Conservation (phyloP, 2,329 filamentous ascomycete species). For the Penicillium sp. region DNA sequence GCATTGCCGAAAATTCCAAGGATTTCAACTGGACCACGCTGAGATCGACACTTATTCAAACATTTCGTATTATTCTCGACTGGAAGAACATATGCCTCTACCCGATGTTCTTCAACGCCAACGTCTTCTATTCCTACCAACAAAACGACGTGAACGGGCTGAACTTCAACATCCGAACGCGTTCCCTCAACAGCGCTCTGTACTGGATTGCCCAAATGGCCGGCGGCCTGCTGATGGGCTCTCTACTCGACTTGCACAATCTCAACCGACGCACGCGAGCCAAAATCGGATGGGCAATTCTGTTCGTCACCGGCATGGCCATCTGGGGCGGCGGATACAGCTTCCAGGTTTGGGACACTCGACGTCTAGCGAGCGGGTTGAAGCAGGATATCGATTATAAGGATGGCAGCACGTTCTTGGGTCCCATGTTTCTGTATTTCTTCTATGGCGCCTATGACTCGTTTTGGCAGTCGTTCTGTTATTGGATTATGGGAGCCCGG, state of each 20-base stretch:
- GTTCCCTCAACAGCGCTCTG: constrained; percentile 48
- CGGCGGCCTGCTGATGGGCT: constrained; percentile 41
- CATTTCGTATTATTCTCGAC: constrained; percentile 21
- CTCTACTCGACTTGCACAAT: constrained; percentile 36
- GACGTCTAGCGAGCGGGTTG: constrained; percentile 34
- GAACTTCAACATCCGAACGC: constrained; percentile 50
- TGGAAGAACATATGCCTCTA: constrained; percentile 49
- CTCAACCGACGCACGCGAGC: constrained; percentile 46
- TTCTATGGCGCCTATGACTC: constrained; percentile 68
- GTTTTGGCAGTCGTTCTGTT: constrained; percentile 62
- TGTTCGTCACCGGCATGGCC: constrained; percentile 48
- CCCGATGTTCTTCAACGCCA: constrained; percentile 53
- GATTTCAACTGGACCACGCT: background rate
- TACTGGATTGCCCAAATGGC: constrained; percentile 54
- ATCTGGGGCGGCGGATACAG: constrained; percentile 60
- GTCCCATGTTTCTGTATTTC: constrained; percentile 66
- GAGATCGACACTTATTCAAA: background rate
- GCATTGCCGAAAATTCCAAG: background rate
- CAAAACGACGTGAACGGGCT: constrained; percentile 51
- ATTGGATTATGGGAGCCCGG: constrained; percentile 54
- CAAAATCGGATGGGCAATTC: constrained; percentile 43
- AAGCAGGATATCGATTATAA: constrained; percentile 49
- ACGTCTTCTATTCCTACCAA: constrained; percentile 53
- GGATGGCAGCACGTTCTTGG: constrained; percentile 49
- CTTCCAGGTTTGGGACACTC: constrained; percentile 59